Evolutionary conservation across 106 monocot species (phyloP).

Genomic region (Phalaenopsis aphrodite): DNA sequence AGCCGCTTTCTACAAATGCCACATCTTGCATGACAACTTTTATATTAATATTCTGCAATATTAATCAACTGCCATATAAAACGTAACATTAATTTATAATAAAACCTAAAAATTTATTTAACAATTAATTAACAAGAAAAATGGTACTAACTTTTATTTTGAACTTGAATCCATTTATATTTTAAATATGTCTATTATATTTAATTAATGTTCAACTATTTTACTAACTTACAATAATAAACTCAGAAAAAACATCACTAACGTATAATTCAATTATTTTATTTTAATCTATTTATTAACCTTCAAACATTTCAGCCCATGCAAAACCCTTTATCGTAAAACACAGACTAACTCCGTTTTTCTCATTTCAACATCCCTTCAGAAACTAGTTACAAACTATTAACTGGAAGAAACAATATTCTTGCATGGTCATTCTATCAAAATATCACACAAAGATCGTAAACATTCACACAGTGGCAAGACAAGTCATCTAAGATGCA

Average conservation of each 20-base stretch:
- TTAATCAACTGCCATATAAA: not conserved
- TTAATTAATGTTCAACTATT: not conserved
- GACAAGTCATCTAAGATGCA: not conserved
- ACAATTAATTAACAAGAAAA: not conserved
- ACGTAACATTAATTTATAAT: not conserved
- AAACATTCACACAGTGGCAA: not conserved
- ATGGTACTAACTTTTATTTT: not conserved
- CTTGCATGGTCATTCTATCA: not conserved
- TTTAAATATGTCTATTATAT: not conserved
- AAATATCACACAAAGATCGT: not conserved
- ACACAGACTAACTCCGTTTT: not conserved
- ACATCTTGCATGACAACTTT: not conserved
- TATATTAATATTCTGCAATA: not conserved
- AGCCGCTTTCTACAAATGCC: not conserved
- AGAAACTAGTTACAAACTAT: not conserved
- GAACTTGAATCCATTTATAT: not conserved
- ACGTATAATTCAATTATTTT: not conserved
- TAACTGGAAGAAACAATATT: not conserved
- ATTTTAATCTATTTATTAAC: not conserved
- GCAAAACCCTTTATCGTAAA: not conserved
- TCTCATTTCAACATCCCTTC: not conserved
- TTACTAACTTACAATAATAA: not conserved
- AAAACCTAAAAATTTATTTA: not conserved
- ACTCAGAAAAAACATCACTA: not conserved
- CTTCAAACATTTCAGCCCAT: constrained; percentile 1